Evolutionary conservation across 129 eudicot species (phyloP), one percentile per base, ranked within the genome.

Genomic region (Gnaphalium uliginosum): DNA sequence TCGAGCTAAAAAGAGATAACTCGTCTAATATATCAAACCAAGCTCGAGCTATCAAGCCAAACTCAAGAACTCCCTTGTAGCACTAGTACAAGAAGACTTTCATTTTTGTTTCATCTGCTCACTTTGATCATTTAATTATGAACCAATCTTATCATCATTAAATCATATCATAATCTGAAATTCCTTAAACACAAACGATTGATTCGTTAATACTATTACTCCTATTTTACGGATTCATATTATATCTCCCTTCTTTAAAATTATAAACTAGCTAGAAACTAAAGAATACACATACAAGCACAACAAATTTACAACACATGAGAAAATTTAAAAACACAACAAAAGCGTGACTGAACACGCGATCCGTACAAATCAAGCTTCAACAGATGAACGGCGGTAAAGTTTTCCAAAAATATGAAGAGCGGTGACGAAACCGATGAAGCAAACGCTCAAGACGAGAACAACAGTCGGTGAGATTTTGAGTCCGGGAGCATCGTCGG

Each of bases 401-500:
- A 90, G 86, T 76, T 90, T 90, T 51, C 93, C 96, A 59, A 90
- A 83, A 30, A 90, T 88, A 85, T 90, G 96, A 67, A 90, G 89
- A 48, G 96, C 89, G 30, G 96, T 83, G 71, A 90, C 96, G 54
- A 90, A 90, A 9, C 87, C 93, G 71, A 90, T 87, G 81, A 90
- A 90, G 71, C 90, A 85, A 57, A 90, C 90, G 70, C 96, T 90
- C 93, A 90, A 79, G 13, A 90, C 85, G 15, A 90, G 90, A 11
- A 90, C 96, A 15, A 87, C 84, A 6, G 90, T 90, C 41, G 96
- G 96, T 3, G 84, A 50, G 87, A 90, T 90, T 81, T 87, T 90
- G 1, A 90, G 82, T n/a, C 96, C 96, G 0, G 93, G 96, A 62
- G 96, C 88, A 63, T 90, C 96, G 74, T 90, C 96, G 57, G 96